phyloP scores from a whole-genome alignment of 164 flowering plant genomes.

The Aristolochia californica region DNA sequence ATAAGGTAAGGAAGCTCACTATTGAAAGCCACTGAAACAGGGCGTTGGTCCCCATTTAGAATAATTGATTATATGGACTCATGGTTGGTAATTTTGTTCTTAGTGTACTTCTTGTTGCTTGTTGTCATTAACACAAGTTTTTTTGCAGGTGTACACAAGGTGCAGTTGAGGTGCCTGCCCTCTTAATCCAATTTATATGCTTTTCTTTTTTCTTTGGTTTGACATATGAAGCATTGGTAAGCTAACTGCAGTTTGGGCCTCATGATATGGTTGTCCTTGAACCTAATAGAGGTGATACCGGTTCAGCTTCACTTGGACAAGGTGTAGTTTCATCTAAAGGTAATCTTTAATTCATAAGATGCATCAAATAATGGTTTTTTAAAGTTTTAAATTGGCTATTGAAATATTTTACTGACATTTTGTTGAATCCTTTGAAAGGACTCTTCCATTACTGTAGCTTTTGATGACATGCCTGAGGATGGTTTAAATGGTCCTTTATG shows the following conservation, averaged over 20 bases:
- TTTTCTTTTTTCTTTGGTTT: constrained; percentile 1
- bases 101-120: background rate
- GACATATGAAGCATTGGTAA: background rate
- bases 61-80: background rate
- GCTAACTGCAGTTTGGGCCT: constrained; percentile 65
- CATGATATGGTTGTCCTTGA: constrained; percentile 92
- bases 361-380: too few relatives aligned
- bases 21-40: background rate
- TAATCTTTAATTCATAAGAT: constrained; percentile 10
- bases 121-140: background rate
- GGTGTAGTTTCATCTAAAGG: constrained; percentile 95
- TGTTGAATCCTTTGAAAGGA: constrained; percentile 36
- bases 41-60: background rate
- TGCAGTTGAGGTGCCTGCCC: background rate
- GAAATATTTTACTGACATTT: background rate
- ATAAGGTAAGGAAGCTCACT: constrained; percentile 45
- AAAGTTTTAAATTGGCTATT: too few relatives aligned
- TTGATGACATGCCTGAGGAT: constrained; percentile 95
- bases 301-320: constrained; percentile 88
- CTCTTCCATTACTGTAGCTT: constrained; percentile 84
- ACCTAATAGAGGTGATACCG: constrained; percentile 82
- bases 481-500: constrained; percentile 82
- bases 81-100: background rate
- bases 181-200: background rate
- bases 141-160: too few relatives aligned